Evolutionary conservation across 2,329 filamentous ascomycete species (phyloP).

Genomic region (Tolypocladium pustulatum): DNA sequence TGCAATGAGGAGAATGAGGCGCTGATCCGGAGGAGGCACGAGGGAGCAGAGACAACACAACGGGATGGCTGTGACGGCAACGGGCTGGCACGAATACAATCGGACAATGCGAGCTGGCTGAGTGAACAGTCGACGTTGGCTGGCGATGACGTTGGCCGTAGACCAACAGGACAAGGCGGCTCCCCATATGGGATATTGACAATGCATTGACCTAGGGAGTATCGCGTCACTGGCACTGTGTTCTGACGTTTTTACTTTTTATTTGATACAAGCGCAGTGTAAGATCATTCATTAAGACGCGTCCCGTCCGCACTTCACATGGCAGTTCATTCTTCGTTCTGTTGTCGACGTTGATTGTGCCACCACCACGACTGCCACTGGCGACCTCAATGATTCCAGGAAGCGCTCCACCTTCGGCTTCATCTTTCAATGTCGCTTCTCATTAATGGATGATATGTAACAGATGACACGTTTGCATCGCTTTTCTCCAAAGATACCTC

Average conservation of each 20-base stretch:
- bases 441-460: not conserved
- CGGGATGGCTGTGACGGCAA: not conserved
- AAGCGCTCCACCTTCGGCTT: too few species aligned
- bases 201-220: not conserved
- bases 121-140: conserved; percentile 1
- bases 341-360: too few species aligned
- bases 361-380: too few species aligned
- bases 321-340: too few species aligned
- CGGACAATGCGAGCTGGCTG: not conserved
- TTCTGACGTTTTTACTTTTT: too few species aligned
- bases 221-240: not conserved
- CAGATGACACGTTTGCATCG: not conserved
- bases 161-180: not conserved
- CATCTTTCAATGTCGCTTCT: too few species aligned
- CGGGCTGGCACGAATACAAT: not conserved
- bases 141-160: not conserved
- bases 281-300: too few species aligned
- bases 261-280: too few species aligned
- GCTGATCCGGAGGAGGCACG: not conserved
- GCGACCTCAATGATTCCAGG: too few species aligned
- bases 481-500: not conserved
- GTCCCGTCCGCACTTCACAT: too few species aligned
- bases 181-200: not conserved
- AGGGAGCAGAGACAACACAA: not conserved
- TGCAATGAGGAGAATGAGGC: too few species aligned